These are phyloP conservation scores for Malassezia brasiliensis DNA, from an alignment of 1,284 basidiomycete species.

Conservation along the genomic window DNA sequence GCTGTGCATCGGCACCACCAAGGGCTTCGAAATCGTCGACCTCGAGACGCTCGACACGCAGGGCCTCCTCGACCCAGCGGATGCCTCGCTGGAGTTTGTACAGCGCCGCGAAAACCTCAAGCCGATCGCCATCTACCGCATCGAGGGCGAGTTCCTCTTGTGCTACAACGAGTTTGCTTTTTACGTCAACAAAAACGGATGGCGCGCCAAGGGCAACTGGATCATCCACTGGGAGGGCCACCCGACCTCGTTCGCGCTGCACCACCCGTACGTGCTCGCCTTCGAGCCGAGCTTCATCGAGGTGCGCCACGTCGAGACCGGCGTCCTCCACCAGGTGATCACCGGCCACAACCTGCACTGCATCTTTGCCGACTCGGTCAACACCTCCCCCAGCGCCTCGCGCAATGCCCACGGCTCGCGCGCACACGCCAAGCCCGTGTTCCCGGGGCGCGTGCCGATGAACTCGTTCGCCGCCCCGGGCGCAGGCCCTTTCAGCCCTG, in stretches of 20 bases:
- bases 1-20: conserved; percentile 91
- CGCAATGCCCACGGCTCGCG: background rate
- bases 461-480: conserved; percentile 23
- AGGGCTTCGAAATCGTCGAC: conserved; percentile 99
- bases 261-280: conserved; percentile 92
- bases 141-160: conserved; percentile 89
- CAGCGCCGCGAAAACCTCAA: conserved; percentile 75
- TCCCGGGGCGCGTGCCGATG: conserved; percentile 19
- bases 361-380: conserved; percentile 71
- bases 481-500: background rate
- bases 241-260: conserved; percentile 85
- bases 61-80: conserved; percentile 84
- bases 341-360: conserved; percentile 59
- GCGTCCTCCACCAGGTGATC: conserved; percentile 85
- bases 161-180: conserved; percentile 99
- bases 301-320: conserved; percentile 88
- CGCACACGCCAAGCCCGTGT: conserved; percentile 27
- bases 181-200: conserved; percentile 94
- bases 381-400: conserved; percentile 13
- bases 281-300: conserved; percentile 96
- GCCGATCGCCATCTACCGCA: conserved; percentile 92
- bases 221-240: conserved; percentile 94
- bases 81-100: conserved; percentile 85
- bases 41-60: conserved; percentile 94
- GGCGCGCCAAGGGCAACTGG: conserved; percentile 79